phyloP scores from a whole-genome alignment of 2,329 filamentous ascomycete species.

The Microsporum audouinii region DNA sequence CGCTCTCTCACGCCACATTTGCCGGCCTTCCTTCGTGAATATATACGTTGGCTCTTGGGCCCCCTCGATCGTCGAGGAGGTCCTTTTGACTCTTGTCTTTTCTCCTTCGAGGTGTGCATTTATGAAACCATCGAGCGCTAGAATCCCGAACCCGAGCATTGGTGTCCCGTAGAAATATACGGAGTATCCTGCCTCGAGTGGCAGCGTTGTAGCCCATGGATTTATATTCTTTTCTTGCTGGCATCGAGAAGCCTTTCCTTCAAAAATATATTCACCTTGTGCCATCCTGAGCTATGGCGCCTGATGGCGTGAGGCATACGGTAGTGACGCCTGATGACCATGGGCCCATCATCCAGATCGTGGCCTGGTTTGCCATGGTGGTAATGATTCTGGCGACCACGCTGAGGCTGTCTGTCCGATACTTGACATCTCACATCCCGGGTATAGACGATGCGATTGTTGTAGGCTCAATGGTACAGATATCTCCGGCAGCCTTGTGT shows the following conservation, averaged over 20 bases:
- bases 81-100: neutral
- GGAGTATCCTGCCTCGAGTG: neutral
- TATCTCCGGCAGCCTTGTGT: neutral
- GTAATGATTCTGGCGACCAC: conserved; percentile 4
- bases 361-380: conserved; percentile 2
- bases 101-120: neutral
- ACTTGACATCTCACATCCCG: neutral
- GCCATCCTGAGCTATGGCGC: neutral
- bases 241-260: neutral
- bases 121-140: neutral
- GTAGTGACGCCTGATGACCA: conserved; percentile 5
- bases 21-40: neutral
- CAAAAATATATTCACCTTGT: neutral
- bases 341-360: conserved; percentile 3
- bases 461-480: neutral
- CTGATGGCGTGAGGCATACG: neutral
- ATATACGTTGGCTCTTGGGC: neutral
- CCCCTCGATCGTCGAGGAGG: neutral
- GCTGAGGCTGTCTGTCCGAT: neutral
- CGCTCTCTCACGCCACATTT: neutral
- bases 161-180: neutral
- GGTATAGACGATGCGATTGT: conserved; percentile 2
- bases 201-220: neutral
- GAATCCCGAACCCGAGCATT: neutral
- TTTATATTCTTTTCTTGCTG: neutral